Base-by-base conservation (phyloP, 1,284 basidiomycete genomes). In the Cutaneotrichosporon mucoides region DNA sequence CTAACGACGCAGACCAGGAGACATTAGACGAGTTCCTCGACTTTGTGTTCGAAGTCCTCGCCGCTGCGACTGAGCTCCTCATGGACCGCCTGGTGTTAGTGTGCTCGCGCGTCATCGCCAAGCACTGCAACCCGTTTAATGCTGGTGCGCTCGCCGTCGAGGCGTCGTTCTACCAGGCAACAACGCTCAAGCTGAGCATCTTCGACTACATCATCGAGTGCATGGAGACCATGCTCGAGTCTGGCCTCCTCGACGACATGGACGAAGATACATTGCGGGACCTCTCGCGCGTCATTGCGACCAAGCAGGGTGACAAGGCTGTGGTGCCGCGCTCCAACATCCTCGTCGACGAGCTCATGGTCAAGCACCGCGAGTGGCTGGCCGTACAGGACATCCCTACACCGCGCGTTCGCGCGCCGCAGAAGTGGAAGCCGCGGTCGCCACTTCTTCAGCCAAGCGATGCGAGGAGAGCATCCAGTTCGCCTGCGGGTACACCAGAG, bases 1-100 rank as follows among this genome's bases (percentile, higher is more conserved):
- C 57, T 45, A 43, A 46, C 45, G 24, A 15, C 2, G 13, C 67
- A 88, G 88, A 88, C 61, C 87, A 86, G 35, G 76, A 83, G 41
- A 85, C 84, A 0, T 78, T 86, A 9, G 92, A 98, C 64, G 85
- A 89, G 48, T 82, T 91, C 51, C 76, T 98, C 60, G 90, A 94
- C 65, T 91, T 94, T 67, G 83, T 93, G 72, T 92, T 95, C 64
- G 86, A 89, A 44, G 86, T 98, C 15, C 85, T 97, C 74, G 86
- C 88, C 24, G 86, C 86, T 10, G 90, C 93, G 89, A 94, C 91
- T 66, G 93, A 98, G 76, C 79, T 98, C 2, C 82, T 97, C 24
- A 81, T 98, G 24, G 90, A 92, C 67, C 87, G 88, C 33, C 84
- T 98, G 8, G 84, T 92, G 57, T 82, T 90, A 3, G 79, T 96